Percentiles rank a stretch among this genome's conserved stretches.
phyloP scores from a whole-genome alignment of 2,329 filamentous ascomycete genomes.

The Uncinocarpus reesii region DNA sequence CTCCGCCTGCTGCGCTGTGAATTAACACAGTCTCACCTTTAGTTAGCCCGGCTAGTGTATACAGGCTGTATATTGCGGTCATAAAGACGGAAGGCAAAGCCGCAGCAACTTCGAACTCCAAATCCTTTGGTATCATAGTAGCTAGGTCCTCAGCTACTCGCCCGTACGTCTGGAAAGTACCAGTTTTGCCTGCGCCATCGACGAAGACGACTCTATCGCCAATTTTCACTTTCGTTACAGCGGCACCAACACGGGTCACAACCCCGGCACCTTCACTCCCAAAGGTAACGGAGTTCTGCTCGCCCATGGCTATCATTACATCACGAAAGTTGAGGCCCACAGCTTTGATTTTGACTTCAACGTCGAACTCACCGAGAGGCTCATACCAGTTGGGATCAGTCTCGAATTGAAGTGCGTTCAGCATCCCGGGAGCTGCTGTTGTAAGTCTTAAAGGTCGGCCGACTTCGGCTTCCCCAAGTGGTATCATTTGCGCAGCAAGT shows the following conservation, averaged over 20 bases:
- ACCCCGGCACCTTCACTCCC: slow-evolving; percentile 14
- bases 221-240: slow-evolving; percentile 17
- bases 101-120: slow-evolving; percentile 15
- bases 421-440: slow-evolving; percentile 17
- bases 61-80: slow-evolving; percentile 16
- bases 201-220: neutral
- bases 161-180: slow-evolving; percentile 12
- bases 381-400: slow-evolving; percentile 16
- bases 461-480: slow-evolving; percentile 11
- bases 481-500: slow-evolving; percentile 16
- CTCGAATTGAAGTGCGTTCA: slow-evolving; percentile 19
- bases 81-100: slow-evolving; percentile 13
- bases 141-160: slow-evolving; percentile 10
- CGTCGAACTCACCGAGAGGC: slow-evolving; percentile 17
- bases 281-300: slow-evolving; percentile 13
- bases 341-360: slow-evolving; percentile 22
- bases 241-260: slow-evolving; percentile 16
- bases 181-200: slow-evolving; percentile 4
- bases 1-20: slow-evolving; percentile 18
- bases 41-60: slow-evolving; percentile 13
- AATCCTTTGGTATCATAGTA: slow-evolving; percentile 4
- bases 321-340: slow-evolving; percentile 21
- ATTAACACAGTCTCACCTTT: slow-evolving; percentile 20
- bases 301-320: slow-evolving; percentile 15
- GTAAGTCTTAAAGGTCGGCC: slow-evolving; percentile 17